These are phyloP conservation scores for Solanum neorickii DNA, from an alignment of 257 asterid genomes.

Conservation along the genomic window DNA sequence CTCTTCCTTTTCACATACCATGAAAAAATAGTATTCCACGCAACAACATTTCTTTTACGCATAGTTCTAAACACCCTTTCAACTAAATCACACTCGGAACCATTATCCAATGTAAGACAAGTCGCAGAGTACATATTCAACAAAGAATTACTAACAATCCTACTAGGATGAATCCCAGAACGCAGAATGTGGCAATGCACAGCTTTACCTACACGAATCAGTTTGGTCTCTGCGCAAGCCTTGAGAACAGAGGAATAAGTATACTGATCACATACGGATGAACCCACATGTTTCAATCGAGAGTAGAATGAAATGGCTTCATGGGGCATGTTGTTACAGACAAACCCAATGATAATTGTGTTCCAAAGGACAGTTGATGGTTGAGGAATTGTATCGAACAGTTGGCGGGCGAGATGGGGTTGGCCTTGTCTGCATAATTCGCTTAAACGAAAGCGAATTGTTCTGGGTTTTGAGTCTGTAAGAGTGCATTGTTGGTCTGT, in stretches of 20 bases:
- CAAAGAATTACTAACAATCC: constrained; percentile 67
- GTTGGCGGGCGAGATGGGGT: constrained; percentile 54
- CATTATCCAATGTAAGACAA: constrained; percentile 21
- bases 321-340: constrained; percentile 55
- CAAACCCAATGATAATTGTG: constrained; percentile 65
- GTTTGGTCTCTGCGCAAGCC: constrained; percentile 73
- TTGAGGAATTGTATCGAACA: constrained; percentile 76
- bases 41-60: constrained; percentile 66
- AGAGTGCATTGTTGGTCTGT: constrained; percentile 6
- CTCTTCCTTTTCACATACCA: constrained; percentile 50
- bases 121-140: constrained; percentile 68
- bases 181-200: constrained; percentile 69
- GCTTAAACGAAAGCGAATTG: constrained; percentile 73
- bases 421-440: constrained; percentile 63
- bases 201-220: constrained; percentile 51
- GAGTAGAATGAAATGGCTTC: constrained; percentile 67
- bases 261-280: constrained; percentile 42
- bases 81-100: constrained; percentile 30
- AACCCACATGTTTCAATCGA: constrained; percentile 23
- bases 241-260: constrained; percentile 78
- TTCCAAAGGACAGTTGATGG: constrained; percentile 90
- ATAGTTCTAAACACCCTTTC: constrained; percentile 45
- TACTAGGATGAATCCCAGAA: constrained; percentile 43
- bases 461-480: constrained; percentile 24
- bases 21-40: constrained; percentile 61